Evolutionary conservation across 192 early-diverging fungal species (phyloP), one percentile per base, ranked within the genome.

Genomic region (Coemansia nantahalensis): DNA sequence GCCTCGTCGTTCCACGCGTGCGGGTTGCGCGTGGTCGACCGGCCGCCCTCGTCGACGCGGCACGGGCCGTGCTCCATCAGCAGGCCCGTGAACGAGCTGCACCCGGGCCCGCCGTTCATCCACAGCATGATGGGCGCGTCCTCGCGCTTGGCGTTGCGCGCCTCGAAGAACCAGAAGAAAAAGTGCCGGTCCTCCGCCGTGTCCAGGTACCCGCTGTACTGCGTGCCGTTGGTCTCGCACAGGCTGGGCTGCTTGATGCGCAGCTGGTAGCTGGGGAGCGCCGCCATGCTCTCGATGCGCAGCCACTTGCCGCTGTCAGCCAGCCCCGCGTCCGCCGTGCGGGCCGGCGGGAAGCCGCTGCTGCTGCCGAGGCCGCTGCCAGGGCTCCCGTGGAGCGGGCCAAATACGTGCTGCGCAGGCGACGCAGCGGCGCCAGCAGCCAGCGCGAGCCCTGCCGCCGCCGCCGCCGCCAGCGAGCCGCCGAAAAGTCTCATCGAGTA

Each of bases 151-250:
- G 86, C 71, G 52, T 80, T 80, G 55, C 91, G 88, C 7, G 89
- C 88, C 69, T 95, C 94, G 70, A 99, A 97, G 82, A 99, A 97
- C 89, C 90, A 94, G 68, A 91, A 94, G 80, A 91, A 93, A 60
- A 91, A 93, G 68, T 94, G 89, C 33, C 87, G 81, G 48, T 86
- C 80, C n/a, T 61, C 67, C 31, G 68, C 84, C 9, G 74, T 73
- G 31, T 88, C 85, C 22, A 91, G 68, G 58, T 91, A 88, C 26
- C 87, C 89, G 47, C 85, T 87, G 70, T 89, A 90, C 83, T 96
- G 95, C 55, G 92, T 89, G 39, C 92, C 88, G 53, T 82, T 78
- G 38, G 82, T 69, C 56, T 94, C 93, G 65, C 96, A 99, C 39
- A 99, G 79, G 26, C 74, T 62, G 34, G 87, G 87, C 52, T 83